Evolutionary conservation across 306 rosid species (phyloP), one percentile per base, ranked within the genome.

Genomic region (Inga oerstediana): DNA sequence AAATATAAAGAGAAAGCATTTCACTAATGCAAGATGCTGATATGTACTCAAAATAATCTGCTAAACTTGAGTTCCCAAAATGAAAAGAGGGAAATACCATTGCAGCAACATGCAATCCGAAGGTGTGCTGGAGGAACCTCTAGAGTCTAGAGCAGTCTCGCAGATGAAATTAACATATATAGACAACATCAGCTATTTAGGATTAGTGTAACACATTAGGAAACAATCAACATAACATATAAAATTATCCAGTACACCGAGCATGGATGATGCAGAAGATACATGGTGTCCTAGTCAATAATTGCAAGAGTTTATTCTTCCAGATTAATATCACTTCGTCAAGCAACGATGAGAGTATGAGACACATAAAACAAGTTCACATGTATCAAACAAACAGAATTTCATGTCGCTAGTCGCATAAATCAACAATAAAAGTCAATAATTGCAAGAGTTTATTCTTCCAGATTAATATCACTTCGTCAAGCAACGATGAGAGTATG

Each of bases 201-300:
- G 67, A 72, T 61, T 49, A 75, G 10, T 16, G 8, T 41, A 43
- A 66, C 35, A 82, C 44, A 68, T 66, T n/a, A 34, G 15, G 34
- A 71, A 74, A 82, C 54, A 46, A 49, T 45, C 10, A 30, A 19
- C 54, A 61, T 66, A 74, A 30, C 70, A 75, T 75, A 79, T 79
- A 27, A 61, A 79, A 79, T 49, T 22, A 34, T 54, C 74, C 64
- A 82, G 34, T 30, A 49, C 14, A 49, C 44, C 75, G 51, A 37
- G 62, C 27, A 72, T 35, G 20, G 80, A 78, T 8, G 51, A 74
- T 48, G 74, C 74, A 43, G 37, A 75, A 44, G 77, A 51, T 78
- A 70, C 67, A 39, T 72, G 39, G 35, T 64, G 41, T 44, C 70
- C 22, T 9, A 32, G 67, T 76, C 76, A 39, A 45, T 44, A 49